Percentiles rank a stretch among this genome's conserved stretches.
Evolutionary conservation across 2,329 filamentous ascomycete genomes (phyloP).

Genomic region (Xylariales sp.): DNA sequence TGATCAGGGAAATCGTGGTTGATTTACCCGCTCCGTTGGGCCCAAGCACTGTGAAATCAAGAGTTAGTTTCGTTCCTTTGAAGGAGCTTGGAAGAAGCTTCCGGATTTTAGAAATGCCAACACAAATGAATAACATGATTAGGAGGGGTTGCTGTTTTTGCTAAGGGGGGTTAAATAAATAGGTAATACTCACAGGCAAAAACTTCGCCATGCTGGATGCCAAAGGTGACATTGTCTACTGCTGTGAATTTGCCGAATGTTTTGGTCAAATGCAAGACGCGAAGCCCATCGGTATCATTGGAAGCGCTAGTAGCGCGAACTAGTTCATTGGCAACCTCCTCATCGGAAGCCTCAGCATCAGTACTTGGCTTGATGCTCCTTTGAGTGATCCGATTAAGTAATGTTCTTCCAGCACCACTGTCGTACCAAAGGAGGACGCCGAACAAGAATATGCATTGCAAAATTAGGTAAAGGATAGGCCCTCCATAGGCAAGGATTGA

Average conservation of each 20-base stretch:
- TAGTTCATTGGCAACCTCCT: conserved; percentile 74
- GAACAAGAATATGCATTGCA: conserved; percentile 80
- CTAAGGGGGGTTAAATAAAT: background rate
- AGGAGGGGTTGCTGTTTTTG: background rate
- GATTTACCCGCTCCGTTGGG: conserved; percentile 94
- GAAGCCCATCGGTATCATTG: conserved; percentile 70
- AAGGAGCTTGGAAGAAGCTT: background rate
- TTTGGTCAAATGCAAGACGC: conserved; percentile 85
- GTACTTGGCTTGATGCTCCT: conserved; percentile 45
- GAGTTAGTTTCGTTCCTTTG: conserved; percentile 8
- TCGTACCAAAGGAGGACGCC: conserved; percentile 82
- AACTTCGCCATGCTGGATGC: conserved; percentile 81
- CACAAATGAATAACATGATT: background rate
- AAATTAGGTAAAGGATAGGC: conserved; percentile 82
- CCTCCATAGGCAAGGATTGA: conserved; percentile 81
- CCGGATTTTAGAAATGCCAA: background rate
- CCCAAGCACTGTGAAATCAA: conserved; percentile 69
- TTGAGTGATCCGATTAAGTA: conserved; percentile 54
- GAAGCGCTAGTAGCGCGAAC: conserved; percentile 67
- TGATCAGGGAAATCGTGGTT: conserved; percentile 87
- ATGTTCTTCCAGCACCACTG: conserved; percentile 71
- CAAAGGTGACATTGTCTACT: conserved; percentile 90
- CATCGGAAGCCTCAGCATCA: conserved; percentile 56
- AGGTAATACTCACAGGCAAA: conserved; percentile 67
- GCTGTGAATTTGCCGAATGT: conserved; percentile 79